Evolutionary conservation across 257 asterid species (phyloP).

Genomic region (Cordia subcordata): DNA sequence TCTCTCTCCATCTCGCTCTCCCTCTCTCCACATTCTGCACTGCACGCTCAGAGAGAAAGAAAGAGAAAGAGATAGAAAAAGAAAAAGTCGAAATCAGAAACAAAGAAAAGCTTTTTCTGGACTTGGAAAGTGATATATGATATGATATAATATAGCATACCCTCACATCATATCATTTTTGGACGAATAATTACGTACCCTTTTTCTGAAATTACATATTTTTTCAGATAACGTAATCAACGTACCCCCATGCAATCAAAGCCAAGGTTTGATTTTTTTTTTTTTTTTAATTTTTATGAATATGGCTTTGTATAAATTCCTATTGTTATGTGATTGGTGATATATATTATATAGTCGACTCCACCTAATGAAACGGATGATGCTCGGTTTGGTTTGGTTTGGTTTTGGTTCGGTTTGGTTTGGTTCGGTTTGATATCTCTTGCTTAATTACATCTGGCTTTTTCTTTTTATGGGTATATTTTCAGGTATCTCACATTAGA

Average conservation of each 20-base stretch:
- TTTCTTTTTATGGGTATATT: too few species aligned
- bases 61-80: background rate
- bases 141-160: background rate
- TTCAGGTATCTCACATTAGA: background rate
- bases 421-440: too few species aligned
- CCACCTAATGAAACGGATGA: too few species aligned
- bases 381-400: too few species aligned
- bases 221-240: background rate
- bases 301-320: too few species aligned
- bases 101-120: too few species aligned
- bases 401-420: too few species aligned
- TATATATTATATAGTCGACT: too few species aligned
- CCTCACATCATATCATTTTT: too few species aligned
- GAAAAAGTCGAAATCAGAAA: background rate
- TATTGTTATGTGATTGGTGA: background rate
- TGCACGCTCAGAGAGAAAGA: conserved; percentile 14
- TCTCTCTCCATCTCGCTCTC: background rate
- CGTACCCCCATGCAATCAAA: background rate
- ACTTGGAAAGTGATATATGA: background rate
- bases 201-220: background rate
- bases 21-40: background rate
- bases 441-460: too few species aligned
- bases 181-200: background rate
- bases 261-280: background rate
- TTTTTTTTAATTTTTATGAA: too few species aligned